Percentiles rank a stretch among this genome's conserved stretches.
Conservation (phyloP, 164 flowering plant species). For the Vitis labrusca region DNA sequence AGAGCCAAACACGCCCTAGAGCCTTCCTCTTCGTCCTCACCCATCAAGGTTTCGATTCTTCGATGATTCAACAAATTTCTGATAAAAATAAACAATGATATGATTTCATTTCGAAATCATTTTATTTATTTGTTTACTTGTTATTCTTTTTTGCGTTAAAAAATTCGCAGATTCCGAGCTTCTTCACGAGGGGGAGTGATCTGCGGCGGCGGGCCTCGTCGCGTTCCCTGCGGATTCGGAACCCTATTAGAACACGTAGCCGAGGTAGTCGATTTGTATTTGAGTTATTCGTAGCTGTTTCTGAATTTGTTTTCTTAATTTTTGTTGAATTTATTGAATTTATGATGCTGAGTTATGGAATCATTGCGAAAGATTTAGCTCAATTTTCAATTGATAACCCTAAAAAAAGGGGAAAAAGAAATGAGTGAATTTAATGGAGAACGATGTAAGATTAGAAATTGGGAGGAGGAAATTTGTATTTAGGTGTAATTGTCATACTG, state of each 20-base stretch:
- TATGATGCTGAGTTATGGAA: too few relatives aligned
- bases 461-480: too few relatives aligned
- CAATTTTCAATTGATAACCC: too few relatives aligned
- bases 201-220: conserved; percentile 14
- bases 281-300: neutral
- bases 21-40: conserved; percentile 23
- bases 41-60: conserved; percentile 23
- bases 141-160: neutral
- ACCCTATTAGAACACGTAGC: conserved; percentile 8
- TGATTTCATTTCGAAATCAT: neutral
- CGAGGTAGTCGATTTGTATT: conserved; percentile 15
- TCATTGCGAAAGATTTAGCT: too few relatives aligned
- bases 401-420: too few relatives aligned
- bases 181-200: conserved; percentile 11
- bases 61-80: too few relatives aligned
- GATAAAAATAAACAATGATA: too few relatives aligned
- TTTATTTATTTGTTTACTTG: neutral
- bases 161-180: conserved; percentile 29
- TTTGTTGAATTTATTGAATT: too few relatives aligned
- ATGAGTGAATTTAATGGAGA: too few relatives aligned
- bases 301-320: neutral
- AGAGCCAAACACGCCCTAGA: conserved; percentile 45
- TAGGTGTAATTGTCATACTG: too few relatives aligned
- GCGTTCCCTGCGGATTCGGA: conserved; percentile 14
- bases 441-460: too few relatives aligned